phyloP scores from a whole-genome alignment of 805 yeast genomes.

The Schwanniomyces polymorphus region DNA sequence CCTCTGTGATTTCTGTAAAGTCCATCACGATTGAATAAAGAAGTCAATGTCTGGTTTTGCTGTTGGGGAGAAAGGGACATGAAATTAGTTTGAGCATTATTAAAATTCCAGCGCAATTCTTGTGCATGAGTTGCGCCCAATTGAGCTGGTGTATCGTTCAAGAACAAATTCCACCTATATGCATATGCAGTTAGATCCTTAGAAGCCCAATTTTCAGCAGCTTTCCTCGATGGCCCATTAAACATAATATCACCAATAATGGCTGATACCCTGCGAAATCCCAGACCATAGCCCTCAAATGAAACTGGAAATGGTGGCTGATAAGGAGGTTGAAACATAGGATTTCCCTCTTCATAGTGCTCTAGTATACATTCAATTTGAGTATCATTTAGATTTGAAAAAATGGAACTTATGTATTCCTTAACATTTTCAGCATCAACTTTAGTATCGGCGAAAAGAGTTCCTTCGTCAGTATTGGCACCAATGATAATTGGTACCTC shows the following conservation, averaged over 20 bases:
- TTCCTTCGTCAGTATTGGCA: constrained; percentile 4
- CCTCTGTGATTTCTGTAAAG: background rate
- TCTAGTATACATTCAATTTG: background rate
- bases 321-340: background rate
- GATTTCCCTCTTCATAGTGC: background rate
- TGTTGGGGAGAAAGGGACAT: background rate
- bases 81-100: background rate
- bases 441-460: background rate
- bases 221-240: background rate
- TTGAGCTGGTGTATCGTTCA: background rate
- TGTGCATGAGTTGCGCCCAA: constrained; percentile 2
- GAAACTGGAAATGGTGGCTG: background rate
- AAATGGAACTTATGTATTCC: background rate
- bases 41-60: constrained; percentile 1
- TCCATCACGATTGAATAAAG: background rate
- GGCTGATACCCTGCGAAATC: background rate
- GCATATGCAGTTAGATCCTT: background rate
- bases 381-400: background rate
- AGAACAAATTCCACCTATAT: constrained; percentile 2
- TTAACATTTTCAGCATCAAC: background rate
- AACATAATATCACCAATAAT: constrained; percentile 1
- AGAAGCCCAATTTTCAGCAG: background rate
- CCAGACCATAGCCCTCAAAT: constrained; percentile 1
- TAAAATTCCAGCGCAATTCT: constrained; percentile 1
- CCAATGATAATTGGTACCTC: constrained; percentile 3